phyloP scores from a whole-genome alignment of 768 basidiomycete genomes.

The Rubroboletus satanas region DNA sequence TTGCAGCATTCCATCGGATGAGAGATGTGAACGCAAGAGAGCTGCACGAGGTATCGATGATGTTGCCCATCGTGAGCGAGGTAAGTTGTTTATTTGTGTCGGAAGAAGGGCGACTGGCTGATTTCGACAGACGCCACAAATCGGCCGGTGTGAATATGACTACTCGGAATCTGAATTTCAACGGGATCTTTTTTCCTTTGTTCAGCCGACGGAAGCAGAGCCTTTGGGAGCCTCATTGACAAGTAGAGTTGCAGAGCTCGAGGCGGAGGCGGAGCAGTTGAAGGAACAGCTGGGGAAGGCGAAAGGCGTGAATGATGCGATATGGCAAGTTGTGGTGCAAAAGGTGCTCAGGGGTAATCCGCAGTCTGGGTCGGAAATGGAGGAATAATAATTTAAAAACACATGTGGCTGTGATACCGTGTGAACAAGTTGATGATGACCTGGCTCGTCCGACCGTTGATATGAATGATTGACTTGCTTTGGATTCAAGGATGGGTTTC shows the following conservation, averaged over 20 bases:
- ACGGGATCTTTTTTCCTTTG: constrained; percentile 64
- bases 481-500: constrained; percentile 66
- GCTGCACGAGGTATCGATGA: constrained; percentile 63
- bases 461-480: not conserved
- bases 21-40: constrained; percentile 64
- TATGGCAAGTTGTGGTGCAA: constrained; percentile 88
- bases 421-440: constrained; percentile 8
- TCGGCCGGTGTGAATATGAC: constrained; percentile 21
- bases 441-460: not conserved
- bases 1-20: constrained; percentile 71
- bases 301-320: constrained; percentile 86
- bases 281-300: constrained; percentile 74
- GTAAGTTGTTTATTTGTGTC: constrained; percentile 28
- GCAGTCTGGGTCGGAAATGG: not conserved
- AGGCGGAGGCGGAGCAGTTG: constrained; percentile 64
- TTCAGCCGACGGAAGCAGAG: constrained; percentile 39
- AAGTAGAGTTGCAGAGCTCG: constrained; percentile 61
- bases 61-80: constrained; percentile 47
- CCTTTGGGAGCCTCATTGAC: constrained; percentile 40
- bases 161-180: constrained; percentile 57
- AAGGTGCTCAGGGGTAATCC: constrained; percentile 39
- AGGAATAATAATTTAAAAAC: not conserved
- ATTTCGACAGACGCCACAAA: constrained; percentile 15
- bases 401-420: constrained; percentile 22
- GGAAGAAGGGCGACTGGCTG: not conserved